Conservation (phyloP, 257 asterid species). For the Datura wrightii region DNA sequence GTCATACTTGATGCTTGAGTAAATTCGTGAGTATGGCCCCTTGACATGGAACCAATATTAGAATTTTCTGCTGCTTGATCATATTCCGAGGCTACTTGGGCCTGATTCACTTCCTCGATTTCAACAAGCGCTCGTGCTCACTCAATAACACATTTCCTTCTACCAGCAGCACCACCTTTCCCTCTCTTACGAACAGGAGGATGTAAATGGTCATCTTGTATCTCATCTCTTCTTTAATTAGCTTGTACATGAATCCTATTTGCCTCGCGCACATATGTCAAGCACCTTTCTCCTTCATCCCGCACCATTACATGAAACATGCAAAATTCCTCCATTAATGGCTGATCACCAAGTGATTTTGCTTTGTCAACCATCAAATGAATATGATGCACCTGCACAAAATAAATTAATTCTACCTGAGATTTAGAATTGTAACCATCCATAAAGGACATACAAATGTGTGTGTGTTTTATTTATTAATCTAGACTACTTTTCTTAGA, state of each 20-base stretch:
- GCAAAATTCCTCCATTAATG: neutral
- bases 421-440: too few species aligned
- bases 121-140: neutral
- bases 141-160: neutral
- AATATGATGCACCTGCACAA: neutral
- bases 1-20: too few species aligned
- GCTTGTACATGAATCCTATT: too few species aligned
- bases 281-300: neutral
- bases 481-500: too few species aligned
- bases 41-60: neutral
- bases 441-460: too few species aligned
- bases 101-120: neutral
- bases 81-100: neutral
- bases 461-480: too few species aligned
- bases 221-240: neutral
- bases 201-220: too few species aligned
- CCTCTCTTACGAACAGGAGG: neutral
- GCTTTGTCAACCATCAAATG: neutral
- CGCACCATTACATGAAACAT: neutral
- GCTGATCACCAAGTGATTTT: neutral
- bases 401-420: neutral
- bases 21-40: too few species aligned
- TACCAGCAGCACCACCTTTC: neutral
- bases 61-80: neutral
- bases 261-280: too few species aligned